Conservation (phyloP, 2,329 filamentous ascomycete species). For the Colletotrichum magnum region DNA sequence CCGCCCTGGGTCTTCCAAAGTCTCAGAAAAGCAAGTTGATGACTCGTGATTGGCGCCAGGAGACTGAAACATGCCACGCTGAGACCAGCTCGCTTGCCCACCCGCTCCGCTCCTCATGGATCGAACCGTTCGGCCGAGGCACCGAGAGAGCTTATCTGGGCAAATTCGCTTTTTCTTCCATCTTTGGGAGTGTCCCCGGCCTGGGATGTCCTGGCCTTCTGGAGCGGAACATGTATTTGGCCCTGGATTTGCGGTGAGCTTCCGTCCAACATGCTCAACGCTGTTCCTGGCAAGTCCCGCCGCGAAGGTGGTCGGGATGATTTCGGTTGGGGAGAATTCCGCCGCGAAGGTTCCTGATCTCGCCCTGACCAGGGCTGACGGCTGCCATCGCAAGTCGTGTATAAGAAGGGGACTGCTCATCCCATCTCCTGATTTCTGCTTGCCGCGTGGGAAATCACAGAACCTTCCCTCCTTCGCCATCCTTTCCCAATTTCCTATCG, state of each 20-base stretch:
- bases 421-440: neutral
- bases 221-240: neutral
- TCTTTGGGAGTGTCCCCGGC: conserved; percentile 6
- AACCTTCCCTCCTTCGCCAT: neutral
- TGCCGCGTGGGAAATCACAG: neutral
- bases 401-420: conserved; percentile 28
- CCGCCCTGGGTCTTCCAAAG: conserved; percentile 3
- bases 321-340: neutral
- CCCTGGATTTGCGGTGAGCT: neutral
- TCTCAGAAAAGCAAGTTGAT: conserved; percentile 8
- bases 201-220: conserved; percentile 7
- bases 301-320: conserved; percentile 7
- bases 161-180: conserved; percentile 19
- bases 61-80: conserved; percentile 29
- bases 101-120: neutral
- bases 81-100: neutral
- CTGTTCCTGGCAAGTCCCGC: neutral
- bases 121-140: conserved; percentile 18
- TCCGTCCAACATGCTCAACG: neutral
- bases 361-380: neutral
- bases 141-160: conserved; percentile 9
- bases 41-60: conserved; percentile 15
- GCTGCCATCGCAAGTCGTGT: conserved; percentile 33
- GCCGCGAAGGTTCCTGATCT: neutral
- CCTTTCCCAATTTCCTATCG: neutral